Base-by-base conservation (phyloP, 495 filamentous ascomycete genomes). In the Annulohypoxylon moriforme region DNA sequence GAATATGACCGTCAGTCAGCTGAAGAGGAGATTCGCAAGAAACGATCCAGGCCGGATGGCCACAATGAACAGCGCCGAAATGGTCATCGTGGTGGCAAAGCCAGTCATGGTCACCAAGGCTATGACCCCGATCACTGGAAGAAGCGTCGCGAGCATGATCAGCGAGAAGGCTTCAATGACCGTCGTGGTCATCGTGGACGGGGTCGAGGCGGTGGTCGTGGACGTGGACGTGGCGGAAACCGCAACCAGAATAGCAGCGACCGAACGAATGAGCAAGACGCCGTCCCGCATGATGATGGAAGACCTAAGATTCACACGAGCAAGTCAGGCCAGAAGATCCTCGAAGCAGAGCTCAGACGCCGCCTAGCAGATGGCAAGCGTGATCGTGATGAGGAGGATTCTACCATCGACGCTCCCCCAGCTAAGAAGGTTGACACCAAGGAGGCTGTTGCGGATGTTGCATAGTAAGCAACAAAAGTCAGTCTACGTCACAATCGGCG, bases 1-100 rank as follows among this genome's bases (percentile, higher is more conserved):
- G 89, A 89, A n/a, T 99, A 99, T 78, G 87, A 90, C 58, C 88
- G 93, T 24, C 86, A 88, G 77, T 4, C 13, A 0, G 97, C 97
- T 84, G 85, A 85, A 36, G 78, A 88, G 58, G 60, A 69, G 25
- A 97, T 96, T 80, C 86, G 89, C 68, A 86, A 89, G 7, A 94
- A 93, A 29, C 88, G 86, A 46, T 79, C 47, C 40, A 80, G 87
- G 72, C 86, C 89, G 44, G 87, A 80, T 47, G 64, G 29, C 50
- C 73, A 50, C 13, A 64, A 69, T 42, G 50, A 22, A 42, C 57
- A 78, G 22, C 64, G 75, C 36, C 60, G 64, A 4, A 75, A 75
- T 42, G 73, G 79, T 67, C 50, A 75, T 64, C 76, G 79, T 14
- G 76, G 79, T 59, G 77, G 81, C 16, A 78, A 80, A 18, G 53